Conservation (phyloP, 176 grass and related monocot genomes). For the Zea mays region Zm-B73-REFERENCE-NAM-5.0 NC_050100.1:32349501-32350000, state of each 20-base stretch:
- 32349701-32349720: not conserved
- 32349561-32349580: not conserved
- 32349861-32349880: constrained; percentile 70
- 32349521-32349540: not conserved
- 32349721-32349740: constrained; percentile 10
- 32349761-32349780: not conserved
- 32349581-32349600: not conserved
- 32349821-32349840: constrained; percentile 57
- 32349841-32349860: constrained; percentile 78
- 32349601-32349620: not conserved
- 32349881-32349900: constrained; percentile 87
- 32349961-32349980: constrained; percentile 71
- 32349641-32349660: not conserved
- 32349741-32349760: not conserved
- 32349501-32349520: too few relatives aligned
- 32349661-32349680: not conserved
- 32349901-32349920: constrained; percentile 62
- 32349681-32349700: not conserved
- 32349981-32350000: constrained; percentile 78
- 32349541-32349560: not conserved
- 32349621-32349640: not conserved
- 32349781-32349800: constrained; percentile 51
- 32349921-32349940: constrained; percentile 89
- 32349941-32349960: constrained; percentile 68
- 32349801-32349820: constrained; percentile 84